Conservation (phyloP, 2,329 filamentous ascomycete genomes). For the Verticillium nubilum region DNA sequence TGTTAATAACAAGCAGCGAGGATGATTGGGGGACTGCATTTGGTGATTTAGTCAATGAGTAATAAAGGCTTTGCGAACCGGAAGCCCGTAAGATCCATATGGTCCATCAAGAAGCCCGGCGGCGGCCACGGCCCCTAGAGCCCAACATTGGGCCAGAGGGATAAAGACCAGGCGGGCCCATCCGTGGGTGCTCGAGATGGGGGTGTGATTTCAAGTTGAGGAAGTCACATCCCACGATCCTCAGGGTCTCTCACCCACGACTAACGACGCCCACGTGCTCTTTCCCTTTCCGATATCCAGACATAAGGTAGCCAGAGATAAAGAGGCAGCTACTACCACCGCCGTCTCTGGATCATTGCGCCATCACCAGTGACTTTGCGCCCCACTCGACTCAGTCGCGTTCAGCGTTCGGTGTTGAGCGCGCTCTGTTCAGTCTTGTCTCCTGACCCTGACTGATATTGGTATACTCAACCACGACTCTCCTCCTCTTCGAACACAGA, state of each 20-base stretch:
- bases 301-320: not conserved
- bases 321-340: not conserved
- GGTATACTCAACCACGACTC: not conserved
- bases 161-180: not conserved
- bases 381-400: not conserved
- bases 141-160: not conserved
- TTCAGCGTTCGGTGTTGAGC: no score
- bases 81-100: not conserved
- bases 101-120: not conserved
- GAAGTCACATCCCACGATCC: not conserved
- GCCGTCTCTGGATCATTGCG: not conserved
- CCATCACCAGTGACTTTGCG: not conserved
- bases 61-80: conserved; percentile 1
- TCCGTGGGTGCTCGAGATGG: not conserved
- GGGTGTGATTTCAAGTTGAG: not conserved
- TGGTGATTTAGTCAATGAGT: conserved; percentile 2
- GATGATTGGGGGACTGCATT: conserved; percentile 3
- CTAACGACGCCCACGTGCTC: not conserved
- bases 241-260: not conserved
- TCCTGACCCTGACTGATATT: not conserved
- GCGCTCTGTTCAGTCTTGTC: no score
- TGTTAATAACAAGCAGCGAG: conserved; percentile 4
- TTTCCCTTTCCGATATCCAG: not conserved
- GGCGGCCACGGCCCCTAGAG: not conserved
- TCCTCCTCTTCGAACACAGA: not conserved